Evolutionary conservation across 768 basidiomycete species (phyloP).

Genomic region (Cystofilobasidium macerans): DNA sequence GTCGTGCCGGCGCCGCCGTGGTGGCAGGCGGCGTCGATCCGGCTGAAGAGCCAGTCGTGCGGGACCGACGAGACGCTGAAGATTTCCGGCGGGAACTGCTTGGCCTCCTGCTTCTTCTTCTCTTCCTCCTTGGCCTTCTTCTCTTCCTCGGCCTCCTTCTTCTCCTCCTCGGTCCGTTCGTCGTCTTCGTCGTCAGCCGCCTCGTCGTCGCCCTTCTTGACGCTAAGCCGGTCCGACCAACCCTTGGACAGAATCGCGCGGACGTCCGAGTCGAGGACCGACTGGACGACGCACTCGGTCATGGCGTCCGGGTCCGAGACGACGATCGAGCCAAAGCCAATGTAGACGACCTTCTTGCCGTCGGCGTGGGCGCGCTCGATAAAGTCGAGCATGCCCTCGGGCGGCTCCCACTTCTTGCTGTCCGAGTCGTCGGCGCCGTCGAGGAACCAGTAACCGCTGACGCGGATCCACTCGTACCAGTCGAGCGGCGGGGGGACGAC

Average conservation of each 20-base stretch:
- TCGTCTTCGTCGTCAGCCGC: too few species aligned
- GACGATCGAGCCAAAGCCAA: conserved; percentile 43
- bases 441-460: conserved; percentile 70
- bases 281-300: conserved; percentile 82
- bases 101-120: conserved; percentile 16
- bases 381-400: conserved; percentile 65
- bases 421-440: conserved; percentile 75
- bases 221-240: conserved; percentile 81
- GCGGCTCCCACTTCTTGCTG: conserved; percentile 63
- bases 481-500: conserved; percentile 87
- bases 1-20: conserved; percentile 96
- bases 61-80: conserved; percentile 56
- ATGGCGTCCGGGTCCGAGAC: conserved; percentile 87
- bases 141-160: conserved; percentile 43
- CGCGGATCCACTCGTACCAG: conserved; percentile 98
- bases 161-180: background rate
- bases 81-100: conserved; percentile 67
- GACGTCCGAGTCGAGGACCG: conserved; percentile 74
- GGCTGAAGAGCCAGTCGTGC: conserved; percentile 80
- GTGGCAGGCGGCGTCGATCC: conserved; percentile 93
- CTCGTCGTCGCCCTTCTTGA: too few species aligned
- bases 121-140: conserved; percentile 41
- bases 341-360: conserved; percentile 87
- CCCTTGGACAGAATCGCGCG: conserved; percentile 91
- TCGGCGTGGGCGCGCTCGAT: conserved; percentile 63